phyloP scores from a whole-genome alignment of 2,329 filamentous ascomycete genomes.

The Claviceps sorghi region DNA sequence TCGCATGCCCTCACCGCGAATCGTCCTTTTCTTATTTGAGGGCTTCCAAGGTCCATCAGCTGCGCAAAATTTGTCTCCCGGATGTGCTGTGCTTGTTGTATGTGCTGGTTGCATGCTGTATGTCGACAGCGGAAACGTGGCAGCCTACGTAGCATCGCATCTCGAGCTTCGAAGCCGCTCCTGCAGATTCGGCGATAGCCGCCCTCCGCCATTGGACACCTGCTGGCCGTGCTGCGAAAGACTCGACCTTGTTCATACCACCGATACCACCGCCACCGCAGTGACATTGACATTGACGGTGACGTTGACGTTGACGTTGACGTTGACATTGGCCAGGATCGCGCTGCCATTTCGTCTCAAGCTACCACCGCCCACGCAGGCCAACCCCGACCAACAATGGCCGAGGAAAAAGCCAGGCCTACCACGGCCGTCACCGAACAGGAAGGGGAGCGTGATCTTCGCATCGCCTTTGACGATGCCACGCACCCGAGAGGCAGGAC shows the following conservation, averaged over 20 bases:
- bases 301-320: too few species aligned
- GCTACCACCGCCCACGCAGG: background rate
- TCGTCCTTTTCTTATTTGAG: background rate
- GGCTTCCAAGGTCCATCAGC: background rate
- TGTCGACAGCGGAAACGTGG: constrained; percentile 1
- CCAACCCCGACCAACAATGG: constrained; percentile 6
- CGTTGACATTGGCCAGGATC: too few species aligned
- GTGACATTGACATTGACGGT: background rate
- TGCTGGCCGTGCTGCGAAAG: background rate
- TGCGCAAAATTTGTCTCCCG: background rate
- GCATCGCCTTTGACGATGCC: constrained; percentile 13
- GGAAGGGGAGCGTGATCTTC: constrained; percentile 11
- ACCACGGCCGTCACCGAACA: constrained; percentile 9
- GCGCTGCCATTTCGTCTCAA: background rate
- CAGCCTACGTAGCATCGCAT: constrained; percentile 4
- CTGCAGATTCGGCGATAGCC: background rate
- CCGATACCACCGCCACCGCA: background rate
- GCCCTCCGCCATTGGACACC: background rate
- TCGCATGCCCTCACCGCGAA: background rate
- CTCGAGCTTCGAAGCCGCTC: background rate
- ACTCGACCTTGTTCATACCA: background rate
- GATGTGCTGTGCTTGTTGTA: background rate
- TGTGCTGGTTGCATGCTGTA: background rate
- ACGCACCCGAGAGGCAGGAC: constrained; percentile 10
- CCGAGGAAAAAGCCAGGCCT: constrained; percentile 6